Conservation (phyloP, 352 stramenopile genomes). For the Phytophthora europaea region DNA sequence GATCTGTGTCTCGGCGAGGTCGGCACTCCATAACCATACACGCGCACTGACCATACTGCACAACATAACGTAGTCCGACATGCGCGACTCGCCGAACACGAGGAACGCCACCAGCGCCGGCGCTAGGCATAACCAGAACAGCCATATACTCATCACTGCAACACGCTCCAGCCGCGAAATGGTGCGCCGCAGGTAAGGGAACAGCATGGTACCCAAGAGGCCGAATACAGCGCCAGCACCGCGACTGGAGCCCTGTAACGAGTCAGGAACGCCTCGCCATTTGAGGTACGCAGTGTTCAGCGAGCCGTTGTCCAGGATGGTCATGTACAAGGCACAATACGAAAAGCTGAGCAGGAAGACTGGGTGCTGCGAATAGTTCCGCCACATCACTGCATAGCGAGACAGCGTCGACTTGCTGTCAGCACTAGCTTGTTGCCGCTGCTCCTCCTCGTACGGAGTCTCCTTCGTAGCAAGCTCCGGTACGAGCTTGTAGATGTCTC, state of each 20-base stretch:
- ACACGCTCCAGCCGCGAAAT: slow-evolving; percentile 54
- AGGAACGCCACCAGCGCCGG: slow-evolving; percentile 58
- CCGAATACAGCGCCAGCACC: slow-evolving; percentile 60
- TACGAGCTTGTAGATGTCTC: slow-evolving; percentile 72
- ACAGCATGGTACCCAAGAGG: slow-evolving; percentile 62
- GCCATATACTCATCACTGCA: slow-evolving; percentile 67
- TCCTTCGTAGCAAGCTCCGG: slow-evolving; percentile 57
- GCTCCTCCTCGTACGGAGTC: slow-evolving; percentile 18
- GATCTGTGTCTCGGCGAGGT: slow-evolving; percentile 75
- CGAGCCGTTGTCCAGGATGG: slow-evolving; percentile 56
- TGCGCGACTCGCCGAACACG: slow-evolving; percentile 51
- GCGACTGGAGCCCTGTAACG: slow-evolving; percentile 51
- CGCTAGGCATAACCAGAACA: slow-evolving; percentile 65
- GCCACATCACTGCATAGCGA: slow-evolving; percentile 50
- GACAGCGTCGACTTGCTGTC: slow-evolving; percentile 18
- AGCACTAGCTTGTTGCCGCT: background rate
- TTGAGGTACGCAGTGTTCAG: slow-evolving; percentile 76
- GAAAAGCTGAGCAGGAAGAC: slow-evolving; percentile 66
- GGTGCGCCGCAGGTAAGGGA: slow-evolving; percentile 43
- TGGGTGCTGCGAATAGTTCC: slow-evolving; percentile 53
- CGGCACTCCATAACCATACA: slow-evolving; percentile 62
- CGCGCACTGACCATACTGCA: slow-evolving; percentile 56
- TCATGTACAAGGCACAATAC: slow-evolving; percentile 71
- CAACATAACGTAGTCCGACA: slow-evolving; percentile 69
- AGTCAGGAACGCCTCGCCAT: slow-evolving; percentile 65